Evolutionary conservation across 2,329 filamentous ascomycete genomes (phyloP).

Genomic region (Xylariaceae sp.): DNA sequence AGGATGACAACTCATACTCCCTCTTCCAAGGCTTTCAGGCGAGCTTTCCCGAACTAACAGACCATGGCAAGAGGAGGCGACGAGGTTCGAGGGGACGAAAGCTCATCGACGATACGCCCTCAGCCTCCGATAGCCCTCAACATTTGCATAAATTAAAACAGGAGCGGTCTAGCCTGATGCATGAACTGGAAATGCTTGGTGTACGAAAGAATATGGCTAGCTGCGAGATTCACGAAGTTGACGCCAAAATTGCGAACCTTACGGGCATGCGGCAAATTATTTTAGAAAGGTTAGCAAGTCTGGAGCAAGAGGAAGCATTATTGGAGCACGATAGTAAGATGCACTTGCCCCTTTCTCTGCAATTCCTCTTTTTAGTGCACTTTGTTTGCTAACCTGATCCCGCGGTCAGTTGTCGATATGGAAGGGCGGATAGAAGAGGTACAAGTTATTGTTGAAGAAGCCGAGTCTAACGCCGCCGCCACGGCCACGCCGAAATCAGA

Average conservation of each 20-base stretch:
- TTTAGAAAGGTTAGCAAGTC: slow-evolving; percentile 72
- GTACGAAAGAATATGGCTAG: slow-evolving; percentile 97
- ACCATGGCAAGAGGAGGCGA: slow-evolving; percentile 66
- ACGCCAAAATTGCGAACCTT: slow-evolving; percentile 92
- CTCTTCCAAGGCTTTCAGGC: slow-evolving; percentile 96
- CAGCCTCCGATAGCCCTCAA: slow-evolving; percentile 53
- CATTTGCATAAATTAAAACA: slow-evolving; percentile 69
- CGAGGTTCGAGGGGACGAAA: slow-evolving; percentile 71
- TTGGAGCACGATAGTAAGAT: slow-evolving; percentile 78
- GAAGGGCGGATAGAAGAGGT: slow-evolving; percentile 58
- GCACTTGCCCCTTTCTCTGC: neutral
- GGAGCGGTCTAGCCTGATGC: slow-evolving; percentile 73
- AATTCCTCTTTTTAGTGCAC: neutral
- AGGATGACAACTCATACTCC: slow-evolving; percentile 79
- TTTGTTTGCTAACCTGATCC: slow-evolving; percentile 28
- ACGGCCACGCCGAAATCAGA: slow-evolving; percentile 45
- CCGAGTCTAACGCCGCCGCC: slow-evolving; percentile 48
- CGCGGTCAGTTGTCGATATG: slow-evolving; percentile 51
- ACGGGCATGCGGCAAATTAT: slow-evolving; percentile 90
- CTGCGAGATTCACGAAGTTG: slow-evolving; percentile 91
- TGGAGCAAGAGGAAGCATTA: slow-evolving; percentile 87
- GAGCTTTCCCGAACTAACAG: slow-evolving; percentile 65
- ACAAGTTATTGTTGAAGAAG: slow-evolving; percentile 54
- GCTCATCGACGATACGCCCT: slow-evolving; percentile 60
- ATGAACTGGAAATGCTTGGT: slow-evolving; percentile 83